Percentiles rank a stretch among this genome's conserved stretches.
phyloP scores from a whole-genome alignment of 164 flowering plant genomes.

The Vitis cinerea region DNA sequence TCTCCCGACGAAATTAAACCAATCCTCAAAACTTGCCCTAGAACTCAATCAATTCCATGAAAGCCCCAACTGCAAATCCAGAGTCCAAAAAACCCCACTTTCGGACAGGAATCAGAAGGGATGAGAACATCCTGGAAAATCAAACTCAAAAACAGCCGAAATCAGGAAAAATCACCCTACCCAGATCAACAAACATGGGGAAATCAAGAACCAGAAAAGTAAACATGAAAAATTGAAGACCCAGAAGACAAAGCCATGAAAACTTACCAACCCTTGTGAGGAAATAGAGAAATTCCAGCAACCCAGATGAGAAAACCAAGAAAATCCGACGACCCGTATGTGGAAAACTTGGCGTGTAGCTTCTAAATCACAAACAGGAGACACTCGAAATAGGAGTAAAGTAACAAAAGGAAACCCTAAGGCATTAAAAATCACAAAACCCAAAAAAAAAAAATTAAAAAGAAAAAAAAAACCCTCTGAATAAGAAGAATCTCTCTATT shows the following conservation, averaged over 20 bases:
- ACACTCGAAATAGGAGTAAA: conserved; percentile 12
- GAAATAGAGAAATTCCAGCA: conserved; percentile 12
- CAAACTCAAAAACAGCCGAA: conserved; percentile 4
- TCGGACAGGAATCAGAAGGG: neutral
- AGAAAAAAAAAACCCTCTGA: neutral
- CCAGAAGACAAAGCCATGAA: conserved; percentile 3
- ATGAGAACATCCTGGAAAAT: conserved; percentile 5
- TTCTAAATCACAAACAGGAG: conserved; percentile 20
- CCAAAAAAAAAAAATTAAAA: neutral
- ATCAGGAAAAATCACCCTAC: neutral
- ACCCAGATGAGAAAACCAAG: conserved; percentile 24
- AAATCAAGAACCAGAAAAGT: neutral
- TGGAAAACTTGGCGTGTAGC: conserved; percentile 14
- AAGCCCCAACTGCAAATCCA: neutral
- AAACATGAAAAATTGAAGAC: neutral
- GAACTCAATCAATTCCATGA: neutral
- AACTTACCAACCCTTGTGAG: conserved; percentile 19
- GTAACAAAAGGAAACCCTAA: conserved; percentile 36
- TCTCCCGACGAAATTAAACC: neutral
- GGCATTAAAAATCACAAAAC: conserved; percentile 19
- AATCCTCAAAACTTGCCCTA: neutral
- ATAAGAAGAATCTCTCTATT: conserved; percentile 9
- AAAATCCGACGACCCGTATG: conserved; percentile 12
- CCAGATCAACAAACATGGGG: neutral
- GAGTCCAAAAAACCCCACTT: neutral